Evolutionary conservation across 345 rosid species (phyloP).

Genomic region (Physaria fendleri): DNA sequence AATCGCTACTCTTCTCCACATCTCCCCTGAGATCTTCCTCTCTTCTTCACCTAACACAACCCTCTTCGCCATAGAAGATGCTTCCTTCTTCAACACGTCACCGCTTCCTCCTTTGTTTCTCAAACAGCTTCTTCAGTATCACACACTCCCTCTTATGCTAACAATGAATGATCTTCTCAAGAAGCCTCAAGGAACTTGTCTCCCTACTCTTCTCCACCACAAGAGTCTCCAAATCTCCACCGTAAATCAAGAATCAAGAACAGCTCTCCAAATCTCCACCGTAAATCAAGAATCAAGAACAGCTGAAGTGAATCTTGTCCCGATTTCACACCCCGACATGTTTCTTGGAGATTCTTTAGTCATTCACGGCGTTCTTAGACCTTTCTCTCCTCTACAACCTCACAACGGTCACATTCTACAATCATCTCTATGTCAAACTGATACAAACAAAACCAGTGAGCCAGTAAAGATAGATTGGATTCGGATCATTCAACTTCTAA

Average conservation of each 20-base stretch:
- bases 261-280: constrained; percentile 39
- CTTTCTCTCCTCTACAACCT: constrained; percentile 40
- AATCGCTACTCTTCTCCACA: constrained; percentile 50
- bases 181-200: constrained; percentile 42
- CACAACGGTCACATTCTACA: neutral
- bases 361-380: constrained; percentile 63
- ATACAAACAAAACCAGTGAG: constrained; percentile 22
- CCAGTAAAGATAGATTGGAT: constrained; percentile 45
- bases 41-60: constrained; percentile 53
- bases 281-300: constrained; percentile 28
- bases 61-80: constrained; percentile 66
- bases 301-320: constrained; percentile 50
- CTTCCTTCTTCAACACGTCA: constrained; percentile 43
- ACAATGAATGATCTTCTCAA: constrained; percentile 45
- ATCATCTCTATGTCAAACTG: constrained; percentile 28
- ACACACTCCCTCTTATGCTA: constrained; percentile 46
- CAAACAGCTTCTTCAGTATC: constrained; percentile 66
- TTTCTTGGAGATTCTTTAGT: constrained; percentile 55
- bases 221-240: constrained; percentile 50
- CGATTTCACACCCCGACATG: constrained; percentile 56
- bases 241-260: constrained; percentile 27
- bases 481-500: constrained; percentile 45
- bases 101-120: constrained; percentile 46
- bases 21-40: constrained; percentile 56
- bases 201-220: constrained; percentile 46